phyloP scores from a whole-genome alignment of 1,284 basidiomycete species.

The Hemileia vastatrix region DNA sequence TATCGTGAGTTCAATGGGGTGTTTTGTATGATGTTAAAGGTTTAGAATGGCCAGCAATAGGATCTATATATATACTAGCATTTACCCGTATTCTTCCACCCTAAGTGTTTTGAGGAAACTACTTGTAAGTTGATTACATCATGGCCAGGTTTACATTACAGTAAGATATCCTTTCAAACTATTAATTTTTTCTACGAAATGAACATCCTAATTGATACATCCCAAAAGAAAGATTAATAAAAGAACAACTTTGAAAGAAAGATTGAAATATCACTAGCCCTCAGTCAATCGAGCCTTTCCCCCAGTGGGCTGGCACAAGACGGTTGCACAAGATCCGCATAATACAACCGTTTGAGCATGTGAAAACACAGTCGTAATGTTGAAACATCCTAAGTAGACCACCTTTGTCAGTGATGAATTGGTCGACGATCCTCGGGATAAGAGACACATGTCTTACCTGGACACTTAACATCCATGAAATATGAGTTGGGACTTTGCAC shows the following conservation, averaged over 20 bases:
- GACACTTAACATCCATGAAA: conserved; percentile 99
- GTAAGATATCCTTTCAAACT: too few species aligned
- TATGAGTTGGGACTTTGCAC: conserved; percentile 86
- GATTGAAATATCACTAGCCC: conserved; percentile 57
- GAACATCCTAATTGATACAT: conserved; percentile 56
- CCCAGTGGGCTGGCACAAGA: conserved; percentile 96
- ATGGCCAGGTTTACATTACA: too few species aligned
- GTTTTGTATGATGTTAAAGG: too few species aligned
- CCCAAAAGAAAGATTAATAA: not conserved
- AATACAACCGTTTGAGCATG: conserved; percentile 49
- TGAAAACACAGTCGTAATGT: conserved; percentile 60
- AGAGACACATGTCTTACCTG: conserved; percentile 52
- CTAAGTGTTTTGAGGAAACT: too few species aligned
- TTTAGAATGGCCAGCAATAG: too few species aligned
- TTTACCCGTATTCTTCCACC: too few species aligned
- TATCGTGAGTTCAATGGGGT: too few species aligned
- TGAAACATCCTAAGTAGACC: conserved; percentile 55
- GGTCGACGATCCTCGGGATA: not conserved
- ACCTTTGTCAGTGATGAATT: conserved; percentile 34
- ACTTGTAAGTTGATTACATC: too few species aligned
- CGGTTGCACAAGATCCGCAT: conserved; percentile 73
- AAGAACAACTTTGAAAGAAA: not conserved
- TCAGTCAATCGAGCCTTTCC: conserved; percentile 97
- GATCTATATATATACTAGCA: too few species aligned
- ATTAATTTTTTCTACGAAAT: conserved; percentile 49